A percentile compares a stretch with the other conserved stretches of the same genome.
Conservation (phyloP, 2,329 filamentous ascomycete species). For the Xylariaceae sp. region DNA sequence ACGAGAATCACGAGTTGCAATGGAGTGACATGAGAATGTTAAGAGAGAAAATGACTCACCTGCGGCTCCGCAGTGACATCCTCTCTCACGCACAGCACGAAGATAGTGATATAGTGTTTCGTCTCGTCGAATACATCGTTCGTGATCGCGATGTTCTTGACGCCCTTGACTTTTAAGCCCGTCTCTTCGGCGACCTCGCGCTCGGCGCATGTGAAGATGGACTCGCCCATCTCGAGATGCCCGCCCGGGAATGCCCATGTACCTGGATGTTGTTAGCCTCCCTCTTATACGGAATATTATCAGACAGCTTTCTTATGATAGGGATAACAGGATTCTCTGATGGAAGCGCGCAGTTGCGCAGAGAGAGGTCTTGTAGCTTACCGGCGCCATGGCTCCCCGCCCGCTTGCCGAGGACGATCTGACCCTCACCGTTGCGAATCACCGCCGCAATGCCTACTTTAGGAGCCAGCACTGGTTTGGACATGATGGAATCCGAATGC, state of each 20-base stretch:
- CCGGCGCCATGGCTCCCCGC: conserved; percentile 46
- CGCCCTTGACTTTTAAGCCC: conserved; percentile 48
- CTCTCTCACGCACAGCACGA: conserved; percentile 50
- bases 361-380: conserved; percentile 25
- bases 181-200: conserved; percentile 70
- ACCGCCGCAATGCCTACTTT: conserved; percentile 46
- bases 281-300: not conserved
- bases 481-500: conserved; percentile 18
- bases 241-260: conserved; percentile 68
- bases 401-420: conserved; percentile 44
- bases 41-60: conserved; percentile 37
- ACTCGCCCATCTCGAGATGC: conserved; percentile 67
- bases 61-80: conserved; percentile 45
- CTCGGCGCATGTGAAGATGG: conserved; percentile 54
- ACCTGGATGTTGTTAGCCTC: conserved; percentile 34
- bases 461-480: conserved; percentile 4
- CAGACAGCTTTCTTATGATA: not conserved
- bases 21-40: not conserved
- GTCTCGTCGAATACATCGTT: conserved; percentile 59
- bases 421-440: conserved; percentile 39
- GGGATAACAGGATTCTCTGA: no score
- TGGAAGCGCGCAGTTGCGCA: not conserved
- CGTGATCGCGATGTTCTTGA: conserved; percentile 55
- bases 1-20: not conserved
- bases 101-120: conserved; percentile 73